phyloP scores from a whole-genome alignment of 192 early-diverging fungal species.

The Lobosporangium transversale region DNA sequence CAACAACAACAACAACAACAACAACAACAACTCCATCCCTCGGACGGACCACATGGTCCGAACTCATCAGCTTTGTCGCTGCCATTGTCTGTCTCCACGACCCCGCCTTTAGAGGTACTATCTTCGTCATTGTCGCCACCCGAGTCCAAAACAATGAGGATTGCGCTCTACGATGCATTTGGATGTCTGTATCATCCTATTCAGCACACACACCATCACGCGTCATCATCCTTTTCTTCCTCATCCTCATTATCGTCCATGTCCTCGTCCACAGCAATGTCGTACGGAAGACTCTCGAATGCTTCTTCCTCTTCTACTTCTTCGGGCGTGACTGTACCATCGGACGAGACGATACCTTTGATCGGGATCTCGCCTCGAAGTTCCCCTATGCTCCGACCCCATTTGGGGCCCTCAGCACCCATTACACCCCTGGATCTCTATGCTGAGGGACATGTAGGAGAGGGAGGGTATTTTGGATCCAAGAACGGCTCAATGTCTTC shows the following conservation, averaged over 20 bases:
- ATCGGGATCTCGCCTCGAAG: constrained; percentile 21
- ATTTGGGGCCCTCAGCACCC: constrained; percentile 29
- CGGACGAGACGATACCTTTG: constrained; percentile 22
- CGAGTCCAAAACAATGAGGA: constrained; percentile 44
- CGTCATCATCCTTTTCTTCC: neutral
- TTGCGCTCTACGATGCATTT: constrained; percentile 48
- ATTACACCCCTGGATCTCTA: constrained; percentile 40
- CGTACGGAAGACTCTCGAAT: constrained; percentile 2
- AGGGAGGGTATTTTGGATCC: constrained; percentile 21
- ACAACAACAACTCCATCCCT: neutral
- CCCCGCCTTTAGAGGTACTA: constrained; percentile 10
- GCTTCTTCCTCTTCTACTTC: neutral
- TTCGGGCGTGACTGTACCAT: neutral
- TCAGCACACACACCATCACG: constrained; percentile 31
- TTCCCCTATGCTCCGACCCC: constrained; percentile 40
- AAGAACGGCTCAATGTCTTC: neutral
- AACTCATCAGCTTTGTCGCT: neutral
- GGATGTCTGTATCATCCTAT: constrained; percentile 42
- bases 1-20: too few species aligned
- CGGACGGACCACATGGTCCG: constrained; percentile 12
- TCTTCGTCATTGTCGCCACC: neutral
- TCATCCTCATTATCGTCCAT: constrained; percentile 3
- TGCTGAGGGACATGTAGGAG: constrained; percentile 3
- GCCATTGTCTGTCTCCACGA: neutral
- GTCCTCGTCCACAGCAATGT: neutral